Evolutionary conservation across 495 filamentous ascomycete species (phyloP).

Genomic region (Staphylotrichum longicolle): DNA sequence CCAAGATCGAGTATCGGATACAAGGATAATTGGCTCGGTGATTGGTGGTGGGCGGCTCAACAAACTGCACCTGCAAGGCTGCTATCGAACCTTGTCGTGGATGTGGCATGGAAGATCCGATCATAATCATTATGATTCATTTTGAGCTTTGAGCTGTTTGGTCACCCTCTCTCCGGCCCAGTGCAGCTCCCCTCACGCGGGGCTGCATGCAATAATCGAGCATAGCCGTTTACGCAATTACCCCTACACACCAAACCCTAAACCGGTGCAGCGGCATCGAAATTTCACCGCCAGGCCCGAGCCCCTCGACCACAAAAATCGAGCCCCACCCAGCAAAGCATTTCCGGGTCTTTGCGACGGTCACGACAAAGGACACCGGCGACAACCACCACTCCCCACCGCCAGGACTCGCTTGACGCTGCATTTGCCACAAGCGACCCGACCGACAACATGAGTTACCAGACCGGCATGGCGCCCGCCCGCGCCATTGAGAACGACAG

Average conservation of each 20-base stretch:
- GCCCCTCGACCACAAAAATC: conserved; percentile 36
- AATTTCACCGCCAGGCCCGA: conserved; percentile 24
- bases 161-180: too few relatives aligned
- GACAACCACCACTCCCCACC: conserved; percentile 18
- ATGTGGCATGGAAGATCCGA: too few relatives aligned
- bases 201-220: conserved; percentile 4
- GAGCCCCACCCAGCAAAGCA: conserved; percentile 36
- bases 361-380: conserved; percentile 23
- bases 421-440: conserved; percentile 6
- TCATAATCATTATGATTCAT: too few relatives aligned
- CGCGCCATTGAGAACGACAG: conserved; percentile 72
- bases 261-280: conserved; percentile 20
- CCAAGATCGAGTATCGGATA: conserved; percentile 7
- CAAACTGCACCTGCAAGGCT: too few relatives aligned
- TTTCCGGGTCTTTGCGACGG: conserved; percentile 32
- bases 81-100: too few relatives aligned
- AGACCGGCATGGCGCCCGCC: conserved; percentile 50
- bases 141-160: too few relatives aligned
- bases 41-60: too few relatives aligned
- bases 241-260: conserved; percentile 33
- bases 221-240: conserved; percentile 1
- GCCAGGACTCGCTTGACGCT: conserved; percentile 15
- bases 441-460: conserved; percentile 47
- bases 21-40: neutral
- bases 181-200: too few relatives aligned